Conservation (phyloP, 1,284 basidiomycete genomes). For the Apiotrichum brassicae region DNA sequence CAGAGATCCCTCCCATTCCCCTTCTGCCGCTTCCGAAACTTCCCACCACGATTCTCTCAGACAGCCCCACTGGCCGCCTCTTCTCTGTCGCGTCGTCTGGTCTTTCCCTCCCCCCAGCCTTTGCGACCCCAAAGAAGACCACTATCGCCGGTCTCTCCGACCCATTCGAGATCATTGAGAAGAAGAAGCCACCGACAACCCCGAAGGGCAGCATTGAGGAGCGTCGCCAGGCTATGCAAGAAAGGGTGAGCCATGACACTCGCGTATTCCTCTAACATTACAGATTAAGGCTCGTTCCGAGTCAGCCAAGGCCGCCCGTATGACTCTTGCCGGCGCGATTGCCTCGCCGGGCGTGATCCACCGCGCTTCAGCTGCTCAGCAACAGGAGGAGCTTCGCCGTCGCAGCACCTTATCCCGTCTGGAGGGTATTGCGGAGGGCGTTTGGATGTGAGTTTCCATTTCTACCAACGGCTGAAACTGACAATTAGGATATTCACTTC, state of each 20-base stretch:
- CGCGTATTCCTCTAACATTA: too few species aligned
- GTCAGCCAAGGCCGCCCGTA: conserved; percentile 14
- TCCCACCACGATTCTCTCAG: conserved; percentile 18
- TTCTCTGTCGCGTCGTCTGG: conserved; percentile 19
- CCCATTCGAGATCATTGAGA: conserved; percentile 30
- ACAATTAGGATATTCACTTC: conserved; percentile 34
- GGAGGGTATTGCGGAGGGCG: conserved; percentile 45
- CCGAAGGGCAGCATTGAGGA: conserved; percentile 32
- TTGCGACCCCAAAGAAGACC: conserved; percentile 2
- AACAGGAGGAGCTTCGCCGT: conserved; percentile 43
- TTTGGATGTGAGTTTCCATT: conserved; percentile 49
- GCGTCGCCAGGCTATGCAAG: conserved; percentile 39
- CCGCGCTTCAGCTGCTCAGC: conserved; percentile 9
- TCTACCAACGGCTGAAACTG: conserved; percentile 36
- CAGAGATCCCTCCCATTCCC: conserved; percentile 41
- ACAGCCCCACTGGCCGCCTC: conserved; percentile 26
- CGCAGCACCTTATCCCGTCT: conserved; percentile 44
- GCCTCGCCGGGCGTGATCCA: conserved; percentile 11
- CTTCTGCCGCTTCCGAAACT: conserved; percentile 37
- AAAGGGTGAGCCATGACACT: conserved; percentile 29
- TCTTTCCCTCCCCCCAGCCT: conserved; percentile 12
- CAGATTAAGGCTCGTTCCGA: conserved; percentile 40
- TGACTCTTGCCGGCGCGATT: conserved; percentile 29
- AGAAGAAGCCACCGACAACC: conserved; percentile 4
- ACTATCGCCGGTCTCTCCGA: conserved; percentile 29